These are phyloP conservation scores for Isoetes taiwanensis DNA, from an alignment of 75 land plant genomes.

Conservation along the genomic window DNA sequence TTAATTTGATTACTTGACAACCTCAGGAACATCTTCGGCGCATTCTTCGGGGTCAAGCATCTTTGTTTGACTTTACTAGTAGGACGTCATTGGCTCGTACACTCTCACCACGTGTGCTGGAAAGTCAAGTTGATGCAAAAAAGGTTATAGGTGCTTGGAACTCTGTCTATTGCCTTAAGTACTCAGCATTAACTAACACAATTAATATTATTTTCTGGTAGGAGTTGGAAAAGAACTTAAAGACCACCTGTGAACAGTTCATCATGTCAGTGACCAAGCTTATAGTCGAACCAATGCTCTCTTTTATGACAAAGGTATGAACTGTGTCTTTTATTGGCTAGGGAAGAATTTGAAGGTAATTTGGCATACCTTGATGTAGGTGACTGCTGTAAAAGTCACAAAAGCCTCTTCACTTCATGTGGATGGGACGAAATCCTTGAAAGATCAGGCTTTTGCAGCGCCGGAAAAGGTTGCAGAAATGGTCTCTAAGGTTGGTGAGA, in stretches of 20 bases:
- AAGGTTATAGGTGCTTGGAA: conserved; percentile 34
- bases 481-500: conserved; percentile 43
- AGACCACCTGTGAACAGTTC: conserved; percentile 92
- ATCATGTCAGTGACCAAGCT: conserved; percentile 92
- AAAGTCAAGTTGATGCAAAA: conserved; percentile 94
- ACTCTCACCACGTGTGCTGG: conserved; percentile 84
- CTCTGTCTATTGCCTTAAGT: not conserved
- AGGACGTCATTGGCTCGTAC: conserved; percentile 81
- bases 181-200: not conserved
- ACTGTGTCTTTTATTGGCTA: not conserved
- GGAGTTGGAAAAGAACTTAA: conserved; percentile 85
- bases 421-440: conserved; percentile 52
- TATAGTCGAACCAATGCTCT: conserved; percentile 90
- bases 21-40: conserved; percentile 83
- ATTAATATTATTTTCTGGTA: conserved; percentile 11
- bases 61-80: conserved; percentile 81
- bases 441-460: conserved; percentile 85
- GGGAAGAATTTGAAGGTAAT: not conserved
- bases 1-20: not conserved
- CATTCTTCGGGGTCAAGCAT: conserved; percentile 82
- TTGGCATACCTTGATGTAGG: conserved; percentile 22
- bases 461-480: conserved; percentile 92
- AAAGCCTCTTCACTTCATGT: conserved; percentile 38
- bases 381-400: conserved; percentile 78
- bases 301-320: conserved; percentile 90